These are phyloP conservation scores for Suillus brevipes DNA, from an alignment of 768 basidiomycete species.

Conservation along the genomic window DNA sequence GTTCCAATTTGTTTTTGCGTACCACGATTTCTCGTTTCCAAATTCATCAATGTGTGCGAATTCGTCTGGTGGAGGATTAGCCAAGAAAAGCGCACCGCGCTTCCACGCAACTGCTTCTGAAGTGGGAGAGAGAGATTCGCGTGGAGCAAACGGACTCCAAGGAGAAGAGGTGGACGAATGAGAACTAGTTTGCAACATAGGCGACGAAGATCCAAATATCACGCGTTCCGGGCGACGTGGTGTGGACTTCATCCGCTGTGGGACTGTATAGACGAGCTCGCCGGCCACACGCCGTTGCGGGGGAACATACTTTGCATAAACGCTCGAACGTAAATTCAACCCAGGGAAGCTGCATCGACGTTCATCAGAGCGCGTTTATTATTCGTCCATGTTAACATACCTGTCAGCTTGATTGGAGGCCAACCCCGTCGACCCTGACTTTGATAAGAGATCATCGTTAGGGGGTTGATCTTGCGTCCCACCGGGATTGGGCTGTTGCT, in stretches of 20 bases:
- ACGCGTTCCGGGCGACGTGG: not conserved
- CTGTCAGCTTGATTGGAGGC: not conserved
- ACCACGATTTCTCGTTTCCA: constrained; percentile 6
- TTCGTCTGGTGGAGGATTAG: constrained; percentile 17
- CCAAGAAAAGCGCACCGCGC: constrained; percentile 15
- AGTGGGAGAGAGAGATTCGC: not conserved
- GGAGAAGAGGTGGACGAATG: not conserved
- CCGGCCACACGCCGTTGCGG: not conserved
- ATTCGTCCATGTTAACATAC: not conserved
- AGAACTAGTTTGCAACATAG: not conserved
- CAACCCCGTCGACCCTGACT: not conserved
- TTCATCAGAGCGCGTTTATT: not conserved
- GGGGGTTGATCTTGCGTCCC: not conserved
- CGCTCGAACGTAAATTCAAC: not conserved
- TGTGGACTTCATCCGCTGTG: not conserved
- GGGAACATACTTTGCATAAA: not conserved
- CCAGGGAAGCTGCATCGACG: not conserved
- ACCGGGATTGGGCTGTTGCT: not conserved
- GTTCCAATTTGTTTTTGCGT: too few relatives aligned
- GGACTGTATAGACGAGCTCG: not conserved
- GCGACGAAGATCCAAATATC: not conserved
- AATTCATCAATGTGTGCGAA: constrained; percentile 8
- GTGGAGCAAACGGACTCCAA: constrained; percentile 1
- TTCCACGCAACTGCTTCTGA: constrained; percentile 12
- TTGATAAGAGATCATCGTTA: not conserved